Evolutionary conservation across 768 basidiomycete species (phyloP).

Genomic region (Boletus reticuloceps): DNA sequence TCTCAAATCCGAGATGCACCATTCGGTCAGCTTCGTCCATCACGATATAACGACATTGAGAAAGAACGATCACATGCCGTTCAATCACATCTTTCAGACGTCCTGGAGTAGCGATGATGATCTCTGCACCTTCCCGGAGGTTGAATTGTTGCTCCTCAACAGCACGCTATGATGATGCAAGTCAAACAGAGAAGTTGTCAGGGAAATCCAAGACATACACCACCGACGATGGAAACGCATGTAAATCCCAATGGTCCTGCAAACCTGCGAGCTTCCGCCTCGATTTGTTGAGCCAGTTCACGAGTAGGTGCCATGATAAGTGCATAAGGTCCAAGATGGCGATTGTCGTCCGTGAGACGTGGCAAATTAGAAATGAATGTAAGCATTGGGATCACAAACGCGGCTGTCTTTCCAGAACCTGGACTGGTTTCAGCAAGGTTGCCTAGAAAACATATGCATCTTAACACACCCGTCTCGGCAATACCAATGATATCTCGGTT

Average conservation of each 20-base stretch:
- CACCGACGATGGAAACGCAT: slow-evolving; percentile 98
- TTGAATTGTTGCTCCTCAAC: slow-evolving; percentile 99
- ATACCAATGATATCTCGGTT: slow-evolving; percentile 98
- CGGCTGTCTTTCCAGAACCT: slow-evolving; percentile 99
- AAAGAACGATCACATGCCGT: slow-evolving; percentile 90
- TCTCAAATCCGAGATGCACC: slow-evolving; percentile 97
- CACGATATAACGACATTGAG: slow-evolving; percentile 97
- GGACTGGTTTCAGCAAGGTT: slow-evolving; percentile 1
- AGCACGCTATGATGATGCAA: slow-evolving; percentile 51
- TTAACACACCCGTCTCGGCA: slow-evolving; percentile 84
- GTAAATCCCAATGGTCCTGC: slow-evolving; percentile 86
- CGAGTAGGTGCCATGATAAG: slow-evolving; percentile 96
- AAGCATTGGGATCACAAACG: slow-evolving; percentile 98
- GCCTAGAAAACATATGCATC: neutral
- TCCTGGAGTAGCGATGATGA: slow-evolving; percentile 98
- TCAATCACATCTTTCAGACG: slow-evolving; percentile 98
- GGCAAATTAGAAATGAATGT: slow-evolving; percentile 88
- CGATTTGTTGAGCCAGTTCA: slow-evolving; percentile 97
- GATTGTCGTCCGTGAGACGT: slow-evolving; percentile 85
- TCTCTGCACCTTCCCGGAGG: slow-evolving; percentile 96
- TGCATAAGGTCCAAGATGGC: slow-evolving; percentile 91
- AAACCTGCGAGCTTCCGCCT: slow-evolving; percentile 89
- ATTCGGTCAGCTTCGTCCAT: slow-evolving; percentile 99
- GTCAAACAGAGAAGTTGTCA: slow-evolving; percentile 12
- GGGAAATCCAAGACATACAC: slow-evolving; percentile 44